Evolutionary conservation across 345 rosid species (phyloP).

Genomic region (Sisymbrium irio): DNA sequence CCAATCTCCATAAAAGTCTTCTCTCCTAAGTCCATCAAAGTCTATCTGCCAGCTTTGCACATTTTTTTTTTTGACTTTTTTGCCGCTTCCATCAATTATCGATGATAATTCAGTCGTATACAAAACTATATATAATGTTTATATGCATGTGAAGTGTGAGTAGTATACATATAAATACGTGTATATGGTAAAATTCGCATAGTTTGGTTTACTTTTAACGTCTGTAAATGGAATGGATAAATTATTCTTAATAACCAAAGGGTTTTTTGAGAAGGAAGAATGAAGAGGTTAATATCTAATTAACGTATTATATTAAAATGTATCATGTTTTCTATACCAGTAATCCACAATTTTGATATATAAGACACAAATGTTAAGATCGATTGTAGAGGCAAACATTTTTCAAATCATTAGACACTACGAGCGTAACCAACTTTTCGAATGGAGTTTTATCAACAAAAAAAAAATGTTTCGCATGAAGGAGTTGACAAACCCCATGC

Average conservation of each 20-base stretch:
- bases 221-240: conserved; percentile 7
- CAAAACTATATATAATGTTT: not conserved
- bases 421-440: not conserved
- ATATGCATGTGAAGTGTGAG: not conserved
- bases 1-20: conserved; percentile 34
- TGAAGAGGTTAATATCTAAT: not conserved
- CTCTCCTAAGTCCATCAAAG: conserved; percentile 22
- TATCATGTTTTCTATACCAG: not conserved
- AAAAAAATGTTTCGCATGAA: too few species aligned
- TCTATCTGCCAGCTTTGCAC: conserved; percentile 36
- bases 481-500: not conserved
- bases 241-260: not conserved
- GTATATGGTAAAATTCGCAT: not conserved
- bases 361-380: not conserved
- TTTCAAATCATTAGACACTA: not conserved
- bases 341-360: too few species aligned
- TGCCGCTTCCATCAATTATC: conserved; percentile 2
- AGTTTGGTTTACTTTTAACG: conserved; percentile 7
- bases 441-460: too few species aligned
- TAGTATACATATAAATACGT: not conserved
- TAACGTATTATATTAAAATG: not conserved
- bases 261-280: not conserved
- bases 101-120: not conserved
- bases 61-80: not conserved
- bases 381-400: not conserved